Base-by-base conservation (phyloP, 176 grass and related monocot species). In the Bromus sterilis region DNA sequence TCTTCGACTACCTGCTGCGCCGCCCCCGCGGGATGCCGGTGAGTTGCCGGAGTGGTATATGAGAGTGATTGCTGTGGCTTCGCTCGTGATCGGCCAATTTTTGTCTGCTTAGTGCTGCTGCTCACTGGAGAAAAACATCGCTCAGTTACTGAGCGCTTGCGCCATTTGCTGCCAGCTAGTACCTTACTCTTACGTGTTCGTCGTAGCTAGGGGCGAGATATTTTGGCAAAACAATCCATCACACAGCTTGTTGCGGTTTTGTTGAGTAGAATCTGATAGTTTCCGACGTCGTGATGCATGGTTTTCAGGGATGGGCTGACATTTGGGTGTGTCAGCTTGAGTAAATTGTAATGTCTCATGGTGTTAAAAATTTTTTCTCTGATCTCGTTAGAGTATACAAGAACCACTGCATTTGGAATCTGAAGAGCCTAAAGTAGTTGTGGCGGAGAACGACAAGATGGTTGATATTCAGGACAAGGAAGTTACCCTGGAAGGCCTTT, bases 401-500 rank as follows among this genome's bases (percentile, higher is more conserved):
- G 61, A 63, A 11, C 72, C 84, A 29, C 44, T 71, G 82, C n/a
- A 76, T 2, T 4, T 64, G 46, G 77, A 74, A 33, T 56, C 87
- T 0, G 82, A 88, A 48, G 93, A 95, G 51, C 56, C 76, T 64
- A 93, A 95, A 83, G 85, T 60, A 11, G 79, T 91, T 18, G 43
- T 88, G 79, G 36, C 9, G 28, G 93, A 99, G 88, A 95, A 83
- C 75, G 83, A 83, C 60, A 86, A 76, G 76, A 49, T 73, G 80
- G 33, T 59, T 69, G 90, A 95, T 76, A 77, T 90, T 39, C 84
- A 93, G 84, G 91, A 95, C 81, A 98, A 99, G 91, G 91, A 95
- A 71, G 85, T 99, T 36, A 88, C 90, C 56, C 86, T 86, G 86
- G 93, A 99, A 79, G 91, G 93, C 26, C 82, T 99, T 51, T 87